Percentiles rank a stretch among this genome's conserved stretches.
Conservation (phyloP, 2,329 filamentous ascomycete genomes). For the Bretziella fagacearum region DNA sequence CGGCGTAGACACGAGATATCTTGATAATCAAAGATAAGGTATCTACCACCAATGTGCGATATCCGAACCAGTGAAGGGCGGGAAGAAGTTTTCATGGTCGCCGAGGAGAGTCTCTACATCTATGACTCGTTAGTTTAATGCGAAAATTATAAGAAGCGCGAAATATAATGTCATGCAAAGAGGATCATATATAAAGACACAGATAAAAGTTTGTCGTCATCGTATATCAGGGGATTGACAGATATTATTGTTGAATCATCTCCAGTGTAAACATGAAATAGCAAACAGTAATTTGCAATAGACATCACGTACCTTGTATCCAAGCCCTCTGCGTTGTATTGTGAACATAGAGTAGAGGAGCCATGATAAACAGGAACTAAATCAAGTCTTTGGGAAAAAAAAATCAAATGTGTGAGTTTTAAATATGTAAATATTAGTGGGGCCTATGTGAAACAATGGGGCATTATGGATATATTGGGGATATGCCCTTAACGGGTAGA, state of each 20-base stretch:
- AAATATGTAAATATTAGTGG: background rate
- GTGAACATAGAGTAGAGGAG: constrained; percentile 1
- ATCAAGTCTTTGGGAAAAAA: background rate
- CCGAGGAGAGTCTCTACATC: constrained; percentile 5
- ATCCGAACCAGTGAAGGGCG: constrained; percentile 49
- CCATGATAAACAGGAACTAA: too few species aligned
- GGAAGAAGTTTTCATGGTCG: background rate
- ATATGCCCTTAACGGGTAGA: too few species aligned
- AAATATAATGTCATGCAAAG: background rate
- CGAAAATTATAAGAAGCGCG: background rate
- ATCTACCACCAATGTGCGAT: constrained; percentile 61
- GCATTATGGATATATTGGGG: too few species aligned
- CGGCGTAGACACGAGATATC: constrained; percentile 63
- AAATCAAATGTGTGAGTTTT: background rate
- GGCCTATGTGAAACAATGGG: too few species aligned
- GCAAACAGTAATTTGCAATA: background rate
- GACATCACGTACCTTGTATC: constrained; percentile 1
- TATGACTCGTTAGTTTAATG: constrained; percentile 8
- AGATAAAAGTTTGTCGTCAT: constrained; percentile 24
- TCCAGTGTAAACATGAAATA: background rate
- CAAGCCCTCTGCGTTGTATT: background rate
- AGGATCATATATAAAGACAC: constrained; percentile 14
- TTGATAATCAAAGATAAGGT: constrained; percentile 78
- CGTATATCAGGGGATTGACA: constrained; percentile 42
- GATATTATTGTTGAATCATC: constrained; percentile 22